Percentiles rank a stretch among this genome's conserved stretches.
These are phyloP conservation scores for Aquanectria penicillioides DNA, from an alignment of 2,329 filamentous ascomycete species.

Conservation along the genomic window DNA sequence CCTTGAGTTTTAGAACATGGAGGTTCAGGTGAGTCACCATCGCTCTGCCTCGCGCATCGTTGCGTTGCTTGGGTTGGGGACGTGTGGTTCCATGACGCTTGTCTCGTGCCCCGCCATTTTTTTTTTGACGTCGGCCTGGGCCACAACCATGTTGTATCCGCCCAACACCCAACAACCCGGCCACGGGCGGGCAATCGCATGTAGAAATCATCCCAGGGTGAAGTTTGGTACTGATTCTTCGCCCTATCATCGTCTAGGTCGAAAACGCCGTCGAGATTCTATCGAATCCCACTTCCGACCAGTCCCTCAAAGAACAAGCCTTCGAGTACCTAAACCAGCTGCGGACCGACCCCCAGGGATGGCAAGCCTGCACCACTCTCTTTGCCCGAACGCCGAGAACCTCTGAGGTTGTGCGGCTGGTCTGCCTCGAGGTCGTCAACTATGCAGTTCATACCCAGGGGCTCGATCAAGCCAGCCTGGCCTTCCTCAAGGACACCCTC, in stretches of 20 bases:
- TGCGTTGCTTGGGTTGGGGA: constrained; percentile 12
- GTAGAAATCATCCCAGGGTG: neutral
- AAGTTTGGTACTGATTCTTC: constrained; percentile 1
- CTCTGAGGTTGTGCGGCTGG: constrained; percentile 86
- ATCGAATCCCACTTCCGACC: constrained; percentile 82
- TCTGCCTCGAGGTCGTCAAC: constrained; percentile 92
- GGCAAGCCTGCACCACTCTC: constrained; percentile 88
- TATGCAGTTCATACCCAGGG: constrained; percentile 85
- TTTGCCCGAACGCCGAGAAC: constrained; percentile 82
- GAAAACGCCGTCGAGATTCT: constrained; percentile 96
- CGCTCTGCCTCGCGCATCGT: constrained; percentile 16
- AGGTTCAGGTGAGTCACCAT: constrained; percentile 56
- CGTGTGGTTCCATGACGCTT: constrained; percentile 37
- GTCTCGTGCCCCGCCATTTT: constrained; percentile 44
- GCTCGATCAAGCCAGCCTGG: constrained; percentile 77
- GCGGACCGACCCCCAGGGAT: constrained; percentile 83
- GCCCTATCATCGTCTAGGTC: constrained; percentile 65
- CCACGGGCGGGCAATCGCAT: constrained; percentile 22
- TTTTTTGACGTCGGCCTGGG: constrained; percentile 33
- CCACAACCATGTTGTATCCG: constrained; percentile 32
- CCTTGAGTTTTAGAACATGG: constrained; percentile 51
- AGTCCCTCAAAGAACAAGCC: constrained; percentile 80
- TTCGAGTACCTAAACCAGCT: constrained; percentile 84
- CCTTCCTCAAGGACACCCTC: constrained; percentile 81
- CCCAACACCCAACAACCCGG: constrained; percentile 31